A percentile compares a stretch with the other conserved stretches of the same genome.
Conservation (phyloP, 2,329 filamentous ascomycete genomes). For the Calonectria henricotiae region DNA sequence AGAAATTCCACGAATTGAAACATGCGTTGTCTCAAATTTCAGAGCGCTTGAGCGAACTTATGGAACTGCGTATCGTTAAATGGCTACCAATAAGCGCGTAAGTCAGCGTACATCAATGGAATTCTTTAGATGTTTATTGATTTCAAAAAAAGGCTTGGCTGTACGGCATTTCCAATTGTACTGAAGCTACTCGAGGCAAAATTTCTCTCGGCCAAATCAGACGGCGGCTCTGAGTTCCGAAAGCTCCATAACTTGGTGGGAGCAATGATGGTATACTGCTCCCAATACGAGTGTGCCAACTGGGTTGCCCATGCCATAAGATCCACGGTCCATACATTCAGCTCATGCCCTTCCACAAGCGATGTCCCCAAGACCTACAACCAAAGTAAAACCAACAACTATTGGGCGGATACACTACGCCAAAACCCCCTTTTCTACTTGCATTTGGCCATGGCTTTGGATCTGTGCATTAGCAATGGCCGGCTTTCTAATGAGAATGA, state of each 20-base stretch:
- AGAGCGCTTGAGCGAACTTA: not conserved
- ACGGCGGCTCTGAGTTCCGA: not conserved
- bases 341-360: not conserved
- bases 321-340: not conserved
- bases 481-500: not conserved
- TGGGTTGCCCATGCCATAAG: conserved; percentile 5
- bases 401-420: conserved; percentile 3
- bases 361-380: not conserved
- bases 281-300: conserved; percentile 14
- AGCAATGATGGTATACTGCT: conserved; percentile 12
- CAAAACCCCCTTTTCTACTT: not conserved
- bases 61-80: not conserved
- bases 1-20: conserved; percentile 5
- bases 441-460: not conserved
- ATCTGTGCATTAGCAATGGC: not conserved
- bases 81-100: conserved; percentile 7
- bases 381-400: not conserved
- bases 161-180: conserved; percentile 6
- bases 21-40: not conserved
- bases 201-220: not conserved
- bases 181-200: conserved; percentile 8
- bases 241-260: conserved; percentile 1
- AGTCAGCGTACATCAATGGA: not conserved
- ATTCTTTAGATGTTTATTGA: not conserved
- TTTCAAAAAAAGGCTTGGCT: not conserved